These are phyloP conservation scores for Gnomoniopsis sp. DNA, from an alignment of 2,329 filamentous ascomycete genomes.

Conservation along the genomic window DNA sequence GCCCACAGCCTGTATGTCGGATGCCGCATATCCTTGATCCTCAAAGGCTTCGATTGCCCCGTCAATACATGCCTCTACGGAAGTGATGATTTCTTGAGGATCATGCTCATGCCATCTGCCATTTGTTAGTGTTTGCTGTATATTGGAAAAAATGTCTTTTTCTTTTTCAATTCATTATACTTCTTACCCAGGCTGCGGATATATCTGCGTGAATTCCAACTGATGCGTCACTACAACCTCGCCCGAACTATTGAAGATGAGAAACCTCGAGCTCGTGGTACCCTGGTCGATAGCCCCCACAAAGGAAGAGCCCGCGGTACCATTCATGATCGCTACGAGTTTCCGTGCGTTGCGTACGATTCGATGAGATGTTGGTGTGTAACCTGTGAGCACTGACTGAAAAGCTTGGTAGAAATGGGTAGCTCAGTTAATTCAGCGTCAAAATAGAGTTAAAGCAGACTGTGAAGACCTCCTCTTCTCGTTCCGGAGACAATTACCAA, in stretches of 20 bases:
- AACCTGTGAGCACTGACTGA: too few relatives aligned
- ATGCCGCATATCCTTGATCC: conserved; percentile 60
- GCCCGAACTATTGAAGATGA: conserved; percentile 71
- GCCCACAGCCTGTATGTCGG: conserved; percentile 71
- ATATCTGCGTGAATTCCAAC: conserved; percentile 71
- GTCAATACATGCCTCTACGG: conserved; percentile 74
- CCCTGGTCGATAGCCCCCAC: conserved; percentile 79
- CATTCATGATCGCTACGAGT: neutral
- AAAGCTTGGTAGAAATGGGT: too few relatives aligned
- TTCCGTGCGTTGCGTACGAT: neutral
- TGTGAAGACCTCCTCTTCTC: too few relatives aligned
- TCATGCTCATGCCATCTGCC: conserved; percentile 82
- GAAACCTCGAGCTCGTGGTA: conserved; percentile 73
- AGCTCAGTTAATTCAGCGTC: too few relatives aligned
- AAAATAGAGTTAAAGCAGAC: too few relatives aligned
- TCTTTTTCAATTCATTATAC: conserved; percentile 20
- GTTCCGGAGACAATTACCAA: too few relatives aligned
- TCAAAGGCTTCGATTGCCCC: conserved; percentile 67
- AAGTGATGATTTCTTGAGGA: conserved; percentile 68
- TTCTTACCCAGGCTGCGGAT: conserved; percentile 71
- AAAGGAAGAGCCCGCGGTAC: conserved; percentile 36
- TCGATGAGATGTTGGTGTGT: neutral
- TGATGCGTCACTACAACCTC: conserved; percentile 71
- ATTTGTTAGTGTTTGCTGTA: neutral
- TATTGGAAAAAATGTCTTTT: conserved; percentile 11